Evolutionary conservation across 345 rosid species (phyloP).

Genomic region (Murraya paniculata): DNA sequence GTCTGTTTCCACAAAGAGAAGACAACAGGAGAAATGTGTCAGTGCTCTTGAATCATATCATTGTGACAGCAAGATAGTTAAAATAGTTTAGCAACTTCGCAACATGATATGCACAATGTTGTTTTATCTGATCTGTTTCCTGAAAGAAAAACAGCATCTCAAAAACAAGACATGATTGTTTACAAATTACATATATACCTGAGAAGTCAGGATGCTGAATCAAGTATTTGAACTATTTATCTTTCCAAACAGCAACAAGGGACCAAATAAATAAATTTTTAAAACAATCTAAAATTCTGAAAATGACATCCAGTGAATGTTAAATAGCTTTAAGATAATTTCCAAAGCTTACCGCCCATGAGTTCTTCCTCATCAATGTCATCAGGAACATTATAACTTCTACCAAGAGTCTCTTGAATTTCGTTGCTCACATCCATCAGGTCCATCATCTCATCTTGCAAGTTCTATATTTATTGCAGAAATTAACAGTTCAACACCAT

Average conservation of each 20-base stretch:
- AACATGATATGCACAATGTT: neutral
- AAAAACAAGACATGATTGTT: neutral
- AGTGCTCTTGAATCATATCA: neutral
- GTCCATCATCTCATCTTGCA: slow-evolving; percentile 99
- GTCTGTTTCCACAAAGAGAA: neutral
- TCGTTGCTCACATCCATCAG: slow-evolving; percentile 93
- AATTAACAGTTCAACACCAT: neutral
- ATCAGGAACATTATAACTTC: slow-evolving; percentile 94
- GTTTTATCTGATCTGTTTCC: neutral
- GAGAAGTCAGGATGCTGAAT: neutral
- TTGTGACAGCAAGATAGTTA: neutral
- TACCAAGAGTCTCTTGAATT: slow-evolving; percentile 94
- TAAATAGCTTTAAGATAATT: neutral
- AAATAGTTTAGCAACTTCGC: neutral
- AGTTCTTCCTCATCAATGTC: slow-evolving; percentile 98
- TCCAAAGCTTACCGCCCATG: slow-evolving; percentile 79
- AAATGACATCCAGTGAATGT: neutral
- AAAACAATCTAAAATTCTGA: neutral
- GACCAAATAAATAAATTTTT: neutral
- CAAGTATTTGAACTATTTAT: neutral
- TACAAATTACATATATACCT: neutral
- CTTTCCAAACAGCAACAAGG: neutral
- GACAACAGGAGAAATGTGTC: neutral
- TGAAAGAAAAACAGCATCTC: neutral
- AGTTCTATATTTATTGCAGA: slow-evolving; percentile 45